Conservation (phyloP, 768 basidiomycete genomes). For the Lentinus brumalis region DNA sequence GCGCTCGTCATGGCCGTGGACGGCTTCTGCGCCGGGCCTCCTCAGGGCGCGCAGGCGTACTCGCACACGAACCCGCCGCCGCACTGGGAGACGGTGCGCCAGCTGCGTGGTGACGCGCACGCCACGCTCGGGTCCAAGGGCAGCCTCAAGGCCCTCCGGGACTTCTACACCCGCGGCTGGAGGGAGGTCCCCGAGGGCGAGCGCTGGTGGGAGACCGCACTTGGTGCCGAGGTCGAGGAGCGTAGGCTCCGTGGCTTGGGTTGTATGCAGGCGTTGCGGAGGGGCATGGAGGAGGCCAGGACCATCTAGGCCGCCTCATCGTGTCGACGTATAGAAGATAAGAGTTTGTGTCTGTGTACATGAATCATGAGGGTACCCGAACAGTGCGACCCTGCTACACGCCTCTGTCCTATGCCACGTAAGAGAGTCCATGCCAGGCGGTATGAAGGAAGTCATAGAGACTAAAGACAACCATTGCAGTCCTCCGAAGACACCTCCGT, state of each 20-base stretch:
- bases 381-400: too few relatives aligned
- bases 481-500: neutral
- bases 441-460: neutral
- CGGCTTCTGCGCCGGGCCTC: conserved; percentile 46
- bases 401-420: too few relatives aligned
- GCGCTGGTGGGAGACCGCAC: conserved; percentile 71
- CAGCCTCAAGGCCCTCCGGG: conserved; percentile 40
- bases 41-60: conserved; percentile 25
- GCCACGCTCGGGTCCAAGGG: conserved; percentile 14
- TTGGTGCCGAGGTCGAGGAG: conserved; percentile 41
- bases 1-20: conserved; percentile 58
- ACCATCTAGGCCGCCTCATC: conserved; percentile 3
- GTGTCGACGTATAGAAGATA: too few relatives aligned
- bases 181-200: conserved; percentile 54
- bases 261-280: conserved; percentile 30
- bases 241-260: conserved; percentile 28
- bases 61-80: conserved; percentile 49
- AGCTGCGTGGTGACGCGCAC: conserved; percentile 19
- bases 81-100: conserved; percentile 41
- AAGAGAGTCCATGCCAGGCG: neutral
- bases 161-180: conserved; percentile 63
- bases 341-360: neutral
- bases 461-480: too few relatives aligned
- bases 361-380: neutral
- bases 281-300: conserved; percentile 32